Conservation (phyloP, 805 yeast species). For the Metschnikowia drakensbergensis region DNA sequence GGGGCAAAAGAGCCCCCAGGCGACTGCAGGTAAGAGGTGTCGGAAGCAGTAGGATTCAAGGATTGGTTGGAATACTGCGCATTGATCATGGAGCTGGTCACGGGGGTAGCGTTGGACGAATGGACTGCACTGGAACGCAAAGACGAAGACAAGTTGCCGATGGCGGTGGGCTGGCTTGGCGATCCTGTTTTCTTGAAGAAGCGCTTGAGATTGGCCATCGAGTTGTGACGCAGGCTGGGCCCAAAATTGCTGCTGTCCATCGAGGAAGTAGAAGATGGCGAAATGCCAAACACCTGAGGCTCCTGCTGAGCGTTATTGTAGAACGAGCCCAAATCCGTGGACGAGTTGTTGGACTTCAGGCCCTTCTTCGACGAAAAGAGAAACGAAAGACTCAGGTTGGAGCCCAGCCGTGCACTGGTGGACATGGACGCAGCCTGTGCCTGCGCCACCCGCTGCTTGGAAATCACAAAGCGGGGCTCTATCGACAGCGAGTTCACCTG, state of each 20-base stretch:
- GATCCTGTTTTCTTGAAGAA: constrained; percentile 53
- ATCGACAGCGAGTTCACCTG: constrained; percentile 54
- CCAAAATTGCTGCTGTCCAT: constrained; percentile 27
- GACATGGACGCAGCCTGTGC: constrained; percentile 36
- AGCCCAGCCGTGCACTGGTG: constrained; percentile 33
- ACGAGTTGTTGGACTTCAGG: constrained; percentile 28
- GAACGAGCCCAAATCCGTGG: constrained; percentile 40
- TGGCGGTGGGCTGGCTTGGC: constrained; percentile 18
- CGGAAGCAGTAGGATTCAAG: constrained; percentile 30
- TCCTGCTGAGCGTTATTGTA: constrained; percentile 30
- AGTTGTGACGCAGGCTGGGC: constrained; percentile 54
- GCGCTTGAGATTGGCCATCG: constrained; percentile 73
- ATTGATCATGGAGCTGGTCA: constrained; percentile 23
- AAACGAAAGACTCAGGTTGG: constrained; percentile 48
- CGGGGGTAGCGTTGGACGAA: constrained; percentile 16
- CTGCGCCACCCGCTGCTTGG: constrained; percentile 66
- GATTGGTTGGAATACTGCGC: constrained; percentile 30
- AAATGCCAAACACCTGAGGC: constrained; percentile 18
- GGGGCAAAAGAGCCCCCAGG: constrained; percentile 22
- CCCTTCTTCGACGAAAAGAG: constrained; percentile 44
- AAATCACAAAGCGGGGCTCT: constrained; percentile 84
- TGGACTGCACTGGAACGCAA: constrained; percentile 17
- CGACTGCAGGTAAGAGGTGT: constrained; percentile 33
- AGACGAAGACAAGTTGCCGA: constrained; percentile 23
- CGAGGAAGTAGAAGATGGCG: constrained; percentile 36